Evolutionary conservation across 345 rosid species (phyloP), one percentile per base, ranked within the genome.

Genomic region (Iberis pinnata): DNA sequence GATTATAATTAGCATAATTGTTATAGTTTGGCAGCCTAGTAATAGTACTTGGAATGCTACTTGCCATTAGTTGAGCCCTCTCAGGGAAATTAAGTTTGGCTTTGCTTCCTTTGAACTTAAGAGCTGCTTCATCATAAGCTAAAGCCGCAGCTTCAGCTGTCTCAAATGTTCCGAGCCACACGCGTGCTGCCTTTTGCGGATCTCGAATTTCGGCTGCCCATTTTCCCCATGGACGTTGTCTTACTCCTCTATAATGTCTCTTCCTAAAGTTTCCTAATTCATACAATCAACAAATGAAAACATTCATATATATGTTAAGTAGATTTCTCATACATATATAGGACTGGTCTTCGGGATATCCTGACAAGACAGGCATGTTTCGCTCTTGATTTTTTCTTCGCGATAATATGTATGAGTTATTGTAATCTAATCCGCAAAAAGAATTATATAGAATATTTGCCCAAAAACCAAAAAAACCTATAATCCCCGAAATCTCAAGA

Each of bases 21-120:
- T 25, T 25, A 47, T 67, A 53, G 62, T 54, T 48, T 41, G 72
- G 67, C 46, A 43, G 31, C 12, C 33, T 41, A 11, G 61, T 45
- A 6, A 40, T 40, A 9, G 50, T 39, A 53, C 44, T 67, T 46
- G 16, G 18, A 48, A 13, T 26, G 53, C 33, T 67, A 68, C 59
- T 66, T 20, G 53, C 64, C 4, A 7, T 7, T 65, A 70, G 58
- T 25, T 80, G 83, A 67, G 82, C 95, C 42, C 95, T 70, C 68
- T 80, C 95, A 0, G 87, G 89, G 73, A 82, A 82, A 47, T 85
- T 85, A n/a, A 85, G 87, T 64, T 85, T 82, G 2, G 95, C 89
- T 73, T 78, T 82, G 80, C 85, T 73, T 56, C 89, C 95, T 75
- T 82, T 85, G 71, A 85, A 85, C 67, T 81, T 69, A 7, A 85